Conservation (phyloP, 805 yeast genomes). For the Yamadazyma scolyti region DNA sequence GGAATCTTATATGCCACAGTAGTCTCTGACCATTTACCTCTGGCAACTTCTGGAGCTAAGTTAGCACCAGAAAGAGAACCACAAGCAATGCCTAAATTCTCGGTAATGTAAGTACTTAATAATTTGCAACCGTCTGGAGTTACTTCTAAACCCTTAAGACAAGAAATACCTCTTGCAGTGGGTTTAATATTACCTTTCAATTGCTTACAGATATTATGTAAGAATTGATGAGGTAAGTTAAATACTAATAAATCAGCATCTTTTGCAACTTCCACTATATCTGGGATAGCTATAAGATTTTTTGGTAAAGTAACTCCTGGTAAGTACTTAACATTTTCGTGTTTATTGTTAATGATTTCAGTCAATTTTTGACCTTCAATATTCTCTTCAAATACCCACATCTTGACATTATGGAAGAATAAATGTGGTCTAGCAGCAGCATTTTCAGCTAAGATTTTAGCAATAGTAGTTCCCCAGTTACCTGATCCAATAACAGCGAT, state of each 20-base stretch:
- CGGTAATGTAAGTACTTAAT: slow-evolving; percentile 41
- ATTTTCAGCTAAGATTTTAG: slow-evolving; percentile 44
- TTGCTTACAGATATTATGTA: slow-evolving; percentile 34
- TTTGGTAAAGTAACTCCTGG: slow-evolving; percentile 40
- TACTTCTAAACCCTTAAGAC: slow-evolving; percentile 45
- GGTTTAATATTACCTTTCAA: slow-evolving; percentile 38
- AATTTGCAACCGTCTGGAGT: slow-evolving; percentile 40
- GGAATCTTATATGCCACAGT: slow-evolving; percentile 42
- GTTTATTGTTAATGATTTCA: slow-evolving; percentile 39
- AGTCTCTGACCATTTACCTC: slow-evolving; percentile 46
- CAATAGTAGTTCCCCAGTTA: slow-evolving; percentile 48
- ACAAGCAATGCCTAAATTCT: slow-evolving; percentile 39
- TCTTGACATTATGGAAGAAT: slow-evolving; percentile 35
- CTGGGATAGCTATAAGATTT: slow-evolving; percentile 40
- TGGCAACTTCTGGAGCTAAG: slow-evolving; percentile 45
- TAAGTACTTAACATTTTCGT: slow-evolving; percentile 43
- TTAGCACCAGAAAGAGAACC: slow-evolving; percentile 49
- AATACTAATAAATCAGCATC: slow-evolving; percentile 43
- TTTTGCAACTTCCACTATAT: slow-evolving; percentile 31
- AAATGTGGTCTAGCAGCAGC: slow-evolving; percentile 35
- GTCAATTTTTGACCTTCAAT: slow-evolving; percentile 40
- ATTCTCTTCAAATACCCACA: slow-evolving; percentile 46
- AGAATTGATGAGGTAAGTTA: slow-evolving; percentile 46
- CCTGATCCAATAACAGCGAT: slow-evolving; percentile 44
- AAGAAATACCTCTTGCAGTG: slow-evolving; percentile 39